phyloP scores from a whole-genome alignment of 805 yeast species.

The Candida sakaeoensis region DNA sequence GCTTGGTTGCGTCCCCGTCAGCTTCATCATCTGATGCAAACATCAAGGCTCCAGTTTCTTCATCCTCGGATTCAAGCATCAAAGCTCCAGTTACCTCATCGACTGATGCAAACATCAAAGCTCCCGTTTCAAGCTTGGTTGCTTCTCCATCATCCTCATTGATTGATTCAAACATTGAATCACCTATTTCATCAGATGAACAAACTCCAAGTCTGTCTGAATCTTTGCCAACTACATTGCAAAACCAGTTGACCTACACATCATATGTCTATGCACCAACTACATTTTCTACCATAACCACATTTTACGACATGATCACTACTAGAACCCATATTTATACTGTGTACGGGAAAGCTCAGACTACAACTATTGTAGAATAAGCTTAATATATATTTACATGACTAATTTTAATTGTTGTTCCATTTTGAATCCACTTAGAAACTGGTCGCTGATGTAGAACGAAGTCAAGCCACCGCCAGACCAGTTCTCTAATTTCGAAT shows the following conservation, averaged over 20 bases:
- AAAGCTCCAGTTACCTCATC: background rate
- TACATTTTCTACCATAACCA: constrained; percentile 7
- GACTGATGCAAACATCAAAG: background rate
- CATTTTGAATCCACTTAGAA: constrained; percentile 24
- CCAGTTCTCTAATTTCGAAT: constrained; percentile 33
- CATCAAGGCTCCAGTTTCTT: background rate
- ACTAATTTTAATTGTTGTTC: constrained; percentile 7
- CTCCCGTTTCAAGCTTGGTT: background rate
- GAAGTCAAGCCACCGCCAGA: constrained; percentile 32
- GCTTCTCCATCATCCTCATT: background rate
- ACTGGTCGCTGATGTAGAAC: constrained; percentile 18
- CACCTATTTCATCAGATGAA: background rate
- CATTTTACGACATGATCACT: constrained; percentile 8
- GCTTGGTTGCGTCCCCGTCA: background rate
- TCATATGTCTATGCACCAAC: constrained; percentile 8
- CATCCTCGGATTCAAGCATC: background rate
- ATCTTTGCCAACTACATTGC: background rate
- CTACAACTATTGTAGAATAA: constrained; percentile 6
- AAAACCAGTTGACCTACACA: constrained; percentile 1
- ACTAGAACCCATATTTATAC: constrained; percentile 8
- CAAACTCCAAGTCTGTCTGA: background rate
- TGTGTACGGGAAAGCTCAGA: constrained; percentile 9
- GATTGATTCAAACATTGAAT: background rate
- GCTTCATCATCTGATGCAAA: background rate
- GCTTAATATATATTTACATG: constrained; percentile 7